Conservation (phyloP, 2,329 filamentous ascomycete genomes). For the Epichloe glyceriae region DNA sequence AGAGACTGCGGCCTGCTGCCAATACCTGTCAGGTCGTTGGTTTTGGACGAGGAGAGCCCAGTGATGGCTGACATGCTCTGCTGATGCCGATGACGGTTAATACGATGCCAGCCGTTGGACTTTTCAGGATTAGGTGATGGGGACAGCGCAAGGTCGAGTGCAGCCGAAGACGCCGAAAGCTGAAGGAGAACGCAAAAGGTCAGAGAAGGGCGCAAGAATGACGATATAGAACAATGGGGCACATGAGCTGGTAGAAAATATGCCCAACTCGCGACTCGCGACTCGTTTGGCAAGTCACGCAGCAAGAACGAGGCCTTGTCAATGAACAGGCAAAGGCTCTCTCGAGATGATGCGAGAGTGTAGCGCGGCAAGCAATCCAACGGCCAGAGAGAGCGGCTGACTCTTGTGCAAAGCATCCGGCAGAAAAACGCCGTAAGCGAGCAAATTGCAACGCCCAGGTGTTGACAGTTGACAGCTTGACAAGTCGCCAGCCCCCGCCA, state of each 20-base stretch:
- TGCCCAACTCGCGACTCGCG: background rate
- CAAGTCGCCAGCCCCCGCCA: constrained; percentile 1
- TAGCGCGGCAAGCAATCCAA: background rate
- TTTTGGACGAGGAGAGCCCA: constrained; percentile 26
- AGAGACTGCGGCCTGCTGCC: constrained; percentile 34
- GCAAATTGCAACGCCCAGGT: background rate
- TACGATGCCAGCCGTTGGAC: constrained; percentile 40
- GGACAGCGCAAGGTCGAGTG: constrained; percentile 65
- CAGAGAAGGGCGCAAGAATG: constrained; percentile 16
- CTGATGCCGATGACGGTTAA: constrained; percentile 56
- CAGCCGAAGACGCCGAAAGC: constrained; percentile 69
- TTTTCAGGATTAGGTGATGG: constrained; percentile 50
- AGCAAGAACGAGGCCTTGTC: background rate
- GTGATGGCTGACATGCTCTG: constrained; percentile 42
- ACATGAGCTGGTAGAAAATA: background rate
- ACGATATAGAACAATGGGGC: constrained; percentile 6
- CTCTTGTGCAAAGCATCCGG: background rate
- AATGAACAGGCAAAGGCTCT: background rate
- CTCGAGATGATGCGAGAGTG: background rate
- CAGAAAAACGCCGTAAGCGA: background rate
- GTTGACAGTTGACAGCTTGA: background rate
- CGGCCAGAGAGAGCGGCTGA: background rate
- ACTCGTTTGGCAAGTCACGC: background rate
- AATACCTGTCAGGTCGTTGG: constrained; percentile 33
- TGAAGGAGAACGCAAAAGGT: constrained; percentile 29